These are phyloP conservation scores for Suhomyces xylopsoci DNA, from an alignment of 805 yeast genomes.

Conservation along the genomic window DNA sequence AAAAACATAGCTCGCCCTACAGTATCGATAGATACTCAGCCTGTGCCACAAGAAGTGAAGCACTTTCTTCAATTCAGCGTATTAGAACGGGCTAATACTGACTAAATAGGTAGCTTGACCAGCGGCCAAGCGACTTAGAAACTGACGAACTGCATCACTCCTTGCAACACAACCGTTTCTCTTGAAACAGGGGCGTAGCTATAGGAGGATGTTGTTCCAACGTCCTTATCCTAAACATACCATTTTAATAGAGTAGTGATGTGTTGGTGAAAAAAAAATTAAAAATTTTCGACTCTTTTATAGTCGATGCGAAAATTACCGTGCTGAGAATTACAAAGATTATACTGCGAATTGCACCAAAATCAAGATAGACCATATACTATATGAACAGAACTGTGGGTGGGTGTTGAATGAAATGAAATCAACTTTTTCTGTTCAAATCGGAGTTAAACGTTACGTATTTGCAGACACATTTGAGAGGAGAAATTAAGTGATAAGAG, in stretches of 20 bases:
- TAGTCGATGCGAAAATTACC: neutral
- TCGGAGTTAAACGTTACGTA: too few species aligned
- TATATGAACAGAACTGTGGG: too few species aligned
- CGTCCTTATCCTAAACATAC: conserved; percentile 13
- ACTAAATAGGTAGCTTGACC: neutral
- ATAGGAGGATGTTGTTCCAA: conserved; percentile 18
- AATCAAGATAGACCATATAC: too few species aligned
- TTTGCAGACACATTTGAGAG: too few species aligned
- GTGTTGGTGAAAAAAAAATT: neutral
- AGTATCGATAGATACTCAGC: conserved; percentile 24
- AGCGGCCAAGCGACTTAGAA: neutral
- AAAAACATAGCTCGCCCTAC: conserved; percentile 18
- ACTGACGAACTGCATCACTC: conserved; percentile 13
- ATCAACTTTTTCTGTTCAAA: too few species aligned
- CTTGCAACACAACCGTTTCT: conserved; percentile 13
- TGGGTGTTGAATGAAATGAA: too few species aligned
- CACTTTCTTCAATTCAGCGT: conserved; percentile 10
- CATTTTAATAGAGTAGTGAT: conserved; percentile 7
- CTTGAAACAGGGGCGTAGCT: conserved; percentile 8
- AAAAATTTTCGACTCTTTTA: neutral
- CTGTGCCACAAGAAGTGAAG: conserved; percentile 22
- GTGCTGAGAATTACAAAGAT: neutral
- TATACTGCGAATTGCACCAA: too few species aligned
- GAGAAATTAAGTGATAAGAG: too few species aligned
- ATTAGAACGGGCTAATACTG: neutral